Evolutionary conservation across 306 rosid species (phyloP), one percentile per base, ranked within the genome.

Genomic region (Ziziphus jujuba): DNA sequence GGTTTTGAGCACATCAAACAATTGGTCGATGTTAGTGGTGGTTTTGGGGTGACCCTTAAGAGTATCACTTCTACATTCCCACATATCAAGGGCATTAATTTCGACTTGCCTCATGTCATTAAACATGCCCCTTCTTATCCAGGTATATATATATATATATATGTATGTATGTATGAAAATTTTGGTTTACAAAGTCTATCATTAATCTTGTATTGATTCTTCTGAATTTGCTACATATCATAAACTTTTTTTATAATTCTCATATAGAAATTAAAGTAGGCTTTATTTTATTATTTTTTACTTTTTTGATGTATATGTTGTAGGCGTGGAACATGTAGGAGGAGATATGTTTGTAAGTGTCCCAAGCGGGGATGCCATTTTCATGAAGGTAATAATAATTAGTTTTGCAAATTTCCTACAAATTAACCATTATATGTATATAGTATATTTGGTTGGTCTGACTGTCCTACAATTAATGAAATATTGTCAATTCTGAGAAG

Each of bases 21-120:
- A 24, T 61, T 84, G 13, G 87, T 86, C 21, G 91, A 89, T 74
- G 82, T 85, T 59, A 88, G 90, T 14, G 90, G 88, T 45, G 85
- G 87, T 21, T 34, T 85, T 20, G 90, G 90, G 17, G 55, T 56
- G 11, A 69, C 53, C 22, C 75, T 84, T 6, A 64, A 58, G 35
- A 9, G 80, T 23, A 84, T 89, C 69, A 84, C 85, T 63, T 78
- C 89, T 15, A 71, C 67, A 63, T 81, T 87, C 60, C 84, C 82
- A 69, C 71, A 72, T 20, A 78, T 86, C 4, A 69, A 82, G 59
- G 85, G 84, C 24, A 61, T 81, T 34, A 77, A 81, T 10, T 81
- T 65, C 17, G 80, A 82, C 31, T 54, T 77, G 40, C 80, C 87
- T 48, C 93, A 73, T 71, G 95, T 85, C 54, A 58, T 85, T 19